Conservation (phyloP, 352 stramenopile species). For the Phytophthora brassicae region DNA sequence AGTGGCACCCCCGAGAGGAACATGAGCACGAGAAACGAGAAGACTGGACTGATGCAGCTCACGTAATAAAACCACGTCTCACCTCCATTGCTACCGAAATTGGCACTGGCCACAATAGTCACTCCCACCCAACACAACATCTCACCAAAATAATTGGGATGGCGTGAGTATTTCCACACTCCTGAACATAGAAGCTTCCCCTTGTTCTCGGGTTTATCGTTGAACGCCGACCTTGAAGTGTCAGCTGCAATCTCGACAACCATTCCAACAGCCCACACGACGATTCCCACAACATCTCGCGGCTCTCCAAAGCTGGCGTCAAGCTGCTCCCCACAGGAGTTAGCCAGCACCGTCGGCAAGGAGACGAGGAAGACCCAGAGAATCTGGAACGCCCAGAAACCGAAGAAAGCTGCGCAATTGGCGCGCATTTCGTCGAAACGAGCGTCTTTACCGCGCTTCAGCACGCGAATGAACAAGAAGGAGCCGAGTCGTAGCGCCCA, state of each 20-base stretch:
- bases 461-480: conserved; percentile 67
- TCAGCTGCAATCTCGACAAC: conserved; percentile 62
- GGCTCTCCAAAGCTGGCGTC: conserved; percentile 36
- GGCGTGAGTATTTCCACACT: conserved; percentile 87
- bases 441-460: conserved; percentile 68
- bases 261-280: conserved; percentile 62
- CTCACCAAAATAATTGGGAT: conserved; percentile 94
- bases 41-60: conserved; percentile 45
- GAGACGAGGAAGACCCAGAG: conserved; percentile 81
- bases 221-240: conserved; percentile 61
- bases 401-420: conserved; percentile 65
- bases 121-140: conserved; percentile 88
- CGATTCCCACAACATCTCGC: conserved; percentile 43
- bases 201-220: conserved; percentile 46
- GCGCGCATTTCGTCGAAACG: conserved; percentile 79
- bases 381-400: conserved; percentile 84
- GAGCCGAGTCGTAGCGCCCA: conserved; percentile 71
- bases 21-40: conserved; percentile 71
- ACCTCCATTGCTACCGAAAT: conserved; percentile 31
- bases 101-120: conserved; percentile 44
- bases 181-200: conserved; percentile 57
- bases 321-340: conserved; percentile 38
- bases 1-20: conserved; percentile 69
- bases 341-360: conserved; percentile 63
- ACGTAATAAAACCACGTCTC: conserved; percentile 53